Evolutionary conservation across 805 yeast species (phyloP), one percentile per base, ranked within the genome.

Genomic region (Cyberlindnera mrakii): DNA sequence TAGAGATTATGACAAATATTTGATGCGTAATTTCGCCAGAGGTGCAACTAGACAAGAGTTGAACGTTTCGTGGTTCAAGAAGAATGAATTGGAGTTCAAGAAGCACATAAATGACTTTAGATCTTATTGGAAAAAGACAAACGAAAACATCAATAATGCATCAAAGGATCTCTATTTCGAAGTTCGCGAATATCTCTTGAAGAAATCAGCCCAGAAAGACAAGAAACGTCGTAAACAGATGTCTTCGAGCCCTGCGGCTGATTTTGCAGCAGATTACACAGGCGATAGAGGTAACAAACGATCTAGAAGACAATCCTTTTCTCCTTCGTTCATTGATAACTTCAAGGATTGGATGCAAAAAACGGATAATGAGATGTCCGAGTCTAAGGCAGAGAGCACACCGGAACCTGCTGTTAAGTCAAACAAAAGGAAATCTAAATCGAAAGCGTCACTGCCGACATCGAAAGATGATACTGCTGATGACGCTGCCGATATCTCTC

Each of bases 21-120:
- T 93, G 63, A 84, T 91, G 93, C 80, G 99, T 62, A 93, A 93
- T 68, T 91, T 93, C 65, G 96, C 96, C 14, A 77, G 99, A 52
- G 99, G 99, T 38, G 98, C 96, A 10, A 85, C 97, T 3, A 77
- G 99, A 59, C 88, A 93, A 63, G 99, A 93, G 58, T 76, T 93
- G 57, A 93, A 93, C 59, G 98, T 93, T 17, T 85, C 96, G 27
- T 93, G 99, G 99, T 73, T 93, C 55, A 93, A 93, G 68, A 93
- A 93, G 66, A 93, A 93, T 64, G 99, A 93, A 68, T 72, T 93
- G 54, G 99, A 93, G 50, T 76, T 93, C 66, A 89, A 86, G 63
- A 87, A 89, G 54, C 96, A 90, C 59, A 83, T 93, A 48, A 78
- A 70, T 48, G 96, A 88, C 49, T 91, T 93, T 68, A 74, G 96